Conservation (phyloP, 352 stramenopile genomes). For the Peronospora destructor region DNA sequence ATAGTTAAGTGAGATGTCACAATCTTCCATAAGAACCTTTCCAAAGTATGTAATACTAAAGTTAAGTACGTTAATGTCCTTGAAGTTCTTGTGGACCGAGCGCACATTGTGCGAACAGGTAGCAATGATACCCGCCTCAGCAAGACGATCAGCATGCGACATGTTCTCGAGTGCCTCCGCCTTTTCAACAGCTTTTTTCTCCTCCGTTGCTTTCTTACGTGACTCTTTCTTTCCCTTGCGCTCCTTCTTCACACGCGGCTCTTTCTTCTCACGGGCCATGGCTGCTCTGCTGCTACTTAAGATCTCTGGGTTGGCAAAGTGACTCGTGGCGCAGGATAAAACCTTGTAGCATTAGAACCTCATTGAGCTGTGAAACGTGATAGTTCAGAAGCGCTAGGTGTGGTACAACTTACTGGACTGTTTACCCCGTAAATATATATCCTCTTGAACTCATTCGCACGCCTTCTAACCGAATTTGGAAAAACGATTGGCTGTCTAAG, state of each 20-base stretch:
- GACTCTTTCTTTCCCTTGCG: conserved; percentile 73
- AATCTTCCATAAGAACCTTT: conserved; percentile 94
- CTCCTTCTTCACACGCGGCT: conserved; percentile 66
- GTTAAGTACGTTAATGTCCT: conserved; percentile 97
- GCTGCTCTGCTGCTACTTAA: conserved; percentile 9
- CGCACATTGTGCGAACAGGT: conserved; percentile 93
- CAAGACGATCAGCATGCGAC: conserved; percentile 84
- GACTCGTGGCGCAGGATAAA: conserved; percentile 15
- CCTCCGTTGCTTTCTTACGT: conserved; percentile 66
- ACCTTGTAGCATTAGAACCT: conserved; percentile 17
- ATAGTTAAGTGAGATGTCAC: conserved; percentile 95
- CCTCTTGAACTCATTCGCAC: not conserved
- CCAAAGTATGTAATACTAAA: conserved; percentile 96
- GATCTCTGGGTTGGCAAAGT: conserved; percentile 6
- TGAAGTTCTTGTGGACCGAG: conserved; percentile 90
- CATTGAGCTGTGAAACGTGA: not conserved
- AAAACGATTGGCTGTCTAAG: conserved; percentile 29
- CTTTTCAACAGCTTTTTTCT: conserved; percentile 71
- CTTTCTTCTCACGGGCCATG: conserved; percentile 36
- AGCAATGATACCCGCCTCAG: conserved; percentile 91
- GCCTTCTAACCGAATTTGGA: conserved; percentile 10
- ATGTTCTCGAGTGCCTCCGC: conserved; percentile 59
- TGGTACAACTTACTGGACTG: not conserved
- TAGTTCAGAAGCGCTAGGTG: not conserved
- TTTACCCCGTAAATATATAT: conserved; percentile 2